Evolutionary conservation across 345 rosid species (phyloP).

Genomic region (Murraya paniculata): DNA sequence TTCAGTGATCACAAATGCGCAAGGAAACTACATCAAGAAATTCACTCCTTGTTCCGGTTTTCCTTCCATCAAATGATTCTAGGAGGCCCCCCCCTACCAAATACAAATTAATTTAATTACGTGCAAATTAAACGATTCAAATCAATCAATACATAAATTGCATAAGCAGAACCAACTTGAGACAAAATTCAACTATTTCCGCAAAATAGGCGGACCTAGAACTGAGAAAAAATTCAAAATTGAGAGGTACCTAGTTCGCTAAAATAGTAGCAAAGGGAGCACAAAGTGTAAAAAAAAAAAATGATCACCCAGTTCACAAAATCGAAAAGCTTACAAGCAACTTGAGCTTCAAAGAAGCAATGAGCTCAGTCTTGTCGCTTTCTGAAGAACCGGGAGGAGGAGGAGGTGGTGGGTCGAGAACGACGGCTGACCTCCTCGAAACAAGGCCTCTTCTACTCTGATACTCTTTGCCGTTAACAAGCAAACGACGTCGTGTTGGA

Average conservation of each 20-base stretch:
- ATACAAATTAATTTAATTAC: too few species aligned
- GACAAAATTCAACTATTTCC: background rate
- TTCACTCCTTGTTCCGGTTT: too few species aligned
- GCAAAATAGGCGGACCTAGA: background rate
- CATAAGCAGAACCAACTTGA: background rate
- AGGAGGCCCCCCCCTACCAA: background rate
- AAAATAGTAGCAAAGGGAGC: background rate
- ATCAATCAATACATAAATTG: background rate
- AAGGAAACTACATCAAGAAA: background rate
- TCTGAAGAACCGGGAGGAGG: slow-evolving; percentile 17
- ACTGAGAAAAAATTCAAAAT: background rate
- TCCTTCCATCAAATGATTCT: background rate
- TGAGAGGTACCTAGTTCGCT: background rate
- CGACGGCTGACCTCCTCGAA: slow-evolving; percentile 38
- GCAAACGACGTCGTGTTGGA: slow-evolving; percentile 11
- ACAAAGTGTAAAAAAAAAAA: background rate
- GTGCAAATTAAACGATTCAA: background rate
- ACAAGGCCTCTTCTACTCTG: slow-evolving; percentile 22
- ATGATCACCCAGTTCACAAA: background rate
- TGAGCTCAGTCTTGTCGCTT: slow-evolving; percentile 8
- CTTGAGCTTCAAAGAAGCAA: slow-evolving; percentile 50
- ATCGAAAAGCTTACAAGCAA: slow-evolving; percentile 44
- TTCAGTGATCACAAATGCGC: background rate
- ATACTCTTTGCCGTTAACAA: background rate
- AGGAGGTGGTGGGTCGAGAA: slow-evolving; percentile 39